A percentile compares a stretch with the other conserved stretches of the same genome.
Evolutionary conservation across 2,329 filamentous ascomycete species (phyloP).

Genomic region (Fusarium goolgardi): DNA sequence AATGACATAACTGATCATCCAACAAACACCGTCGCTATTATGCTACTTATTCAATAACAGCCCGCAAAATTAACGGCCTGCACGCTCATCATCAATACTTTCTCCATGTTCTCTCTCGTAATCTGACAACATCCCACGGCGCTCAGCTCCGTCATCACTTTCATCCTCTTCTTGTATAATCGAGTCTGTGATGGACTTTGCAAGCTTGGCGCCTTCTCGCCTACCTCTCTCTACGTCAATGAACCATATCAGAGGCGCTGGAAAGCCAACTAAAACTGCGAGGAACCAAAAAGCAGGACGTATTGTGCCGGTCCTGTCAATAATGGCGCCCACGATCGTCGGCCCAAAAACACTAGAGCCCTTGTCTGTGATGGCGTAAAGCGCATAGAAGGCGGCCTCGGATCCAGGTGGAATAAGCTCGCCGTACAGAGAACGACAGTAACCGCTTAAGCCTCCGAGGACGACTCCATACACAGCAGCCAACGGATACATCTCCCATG

Average conservation of each 20-base stretch:
- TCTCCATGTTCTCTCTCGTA: constrained; percentile 44
- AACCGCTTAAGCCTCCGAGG: constrained; percentile 89
- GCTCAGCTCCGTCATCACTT: constrained; percentile 40
- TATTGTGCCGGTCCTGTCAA: constrained; percentile 83
- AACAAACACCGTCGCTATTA: constrained; percentile 47
- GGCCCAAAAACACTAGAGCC: constrained; percentile 94
- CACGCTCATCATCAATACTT: constrained; percentile 19
- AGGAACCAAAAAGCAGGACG: constrained; percentile 93
- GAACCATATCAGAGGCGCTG: constrained; percentile 84
- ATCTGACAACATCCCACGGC: constrained; percentile 47
- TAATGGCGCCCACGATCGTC: constrained; percentile 91
- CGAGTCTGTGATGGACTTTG: constrained; percentile 68
- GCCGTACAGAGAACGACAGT: constrained; percentile 91
- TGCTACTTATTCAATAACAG: constrained; percentile 26
- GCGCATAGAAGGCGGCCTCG: constrained; percentile 94
- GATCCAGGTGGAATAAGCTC: constrained; percentile 94
- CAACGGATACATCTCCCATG: constrained; percentile 96
- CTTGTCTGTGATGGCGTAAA: constrained; percentile 98
- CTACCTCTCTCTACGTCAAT: constrained; percentile 87
- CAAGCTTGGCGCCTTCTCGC: constrained; percentile 73
- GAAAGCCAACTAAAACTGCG: constrained; percentile 83
- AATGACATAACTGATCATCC: constrained; percentile 5
- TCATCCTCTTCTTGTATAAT: constrained; percentile 48
- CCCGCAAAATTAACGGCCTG: constrained; percentile 6
- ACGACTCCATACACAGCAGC: constrained; percentile 93